phyloP scores from a whole-genome alignment of 2,329 filamentous ascomycete genomes.

The Dothistroma septosporum region DNA sequence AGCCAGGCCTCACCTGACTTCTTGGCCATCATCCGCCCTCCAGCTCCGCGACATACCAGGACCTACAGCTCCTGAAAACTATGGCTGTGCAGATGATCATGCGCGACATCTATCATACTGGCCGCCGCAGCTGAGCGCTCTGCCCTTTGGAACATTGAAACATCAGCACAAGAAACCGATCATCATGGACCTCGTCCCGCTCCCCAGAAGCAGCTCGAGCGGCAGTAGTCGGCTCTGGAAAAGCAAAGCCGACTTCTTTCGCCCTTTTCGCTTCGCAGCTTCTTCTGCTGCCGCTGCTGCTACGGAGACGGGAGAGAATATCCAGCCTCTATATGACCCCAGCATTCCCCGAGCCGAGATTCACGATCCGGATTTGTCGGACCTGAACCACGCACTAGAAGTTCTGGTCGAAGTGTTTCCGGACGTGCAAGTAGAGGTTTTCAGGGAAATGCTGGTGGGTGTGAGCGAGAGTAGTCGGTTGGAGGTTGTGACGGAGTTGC shows the following conservation, averaged over 20 bases:
- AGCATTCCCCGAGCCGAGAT: conserved; percentile 9
- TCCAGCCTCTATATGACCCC: conserved; percentile 28
- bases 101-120: neutral
- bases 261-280: conserved; percentile 28
- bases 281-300: neutral
- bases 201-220: conserved; percentile 8
- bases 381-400: conserved; percentile 66
- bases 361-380: conserved; percentile 54
- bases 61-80: neutral
- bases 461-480: conserved; percentile 73
- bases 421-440: conserved; percentile 75
- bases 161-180: neutral
- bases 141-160: no score
- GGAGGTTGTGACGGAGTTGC: conserved; percentile 69
- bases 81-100: neutral
- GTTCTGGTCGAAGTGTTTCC: conserved; percentile 70
- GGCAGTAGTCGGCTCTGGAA: conserved; percentile 30
- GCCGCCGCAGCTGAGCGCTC: neutral
- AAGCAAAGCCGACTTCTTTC: conserved; percentile 34
- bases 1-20: neutral
- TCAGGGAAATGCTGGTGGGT: conserved; percentile 72
- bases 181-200: conserved; percentile 30
- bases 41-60: neutral
- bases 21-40: neutral
- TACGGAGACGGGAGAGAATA: conserved; percentile 23